Evolutionary conservation across 768 basidiomycete species (phyloP).

Genomic region (Epithele typhae): DNA sequence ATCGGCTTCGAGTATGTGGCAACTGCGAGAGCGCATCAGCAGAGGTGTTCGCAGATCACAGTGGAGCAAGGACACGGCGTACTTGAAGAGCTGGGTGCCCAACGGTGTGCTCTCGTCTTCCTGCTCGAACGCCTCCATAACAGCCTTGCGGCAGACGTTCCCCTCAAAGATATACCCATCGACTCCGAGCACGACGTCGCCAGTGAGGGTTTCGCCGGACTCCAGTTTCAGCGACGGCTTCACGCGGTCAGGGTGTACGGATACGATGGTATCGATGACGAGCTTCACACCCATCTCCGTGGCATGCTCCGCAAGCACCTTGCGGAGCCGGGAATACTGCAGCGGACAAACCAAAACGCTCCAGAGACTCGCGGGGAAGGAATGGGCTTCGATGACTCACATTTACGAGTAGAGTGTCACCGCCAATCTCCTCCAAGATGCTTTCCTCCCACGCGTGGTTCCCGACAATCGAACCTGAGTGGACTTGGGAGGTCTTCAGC

Average conservation of each 20-base stretch:
- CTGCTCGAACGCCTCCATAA: conserved; percentile 9
- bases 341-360: too few species aligned
- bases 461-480: conserved; percentile 41
- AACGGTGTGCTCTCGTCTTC: conserved; percentile 4
- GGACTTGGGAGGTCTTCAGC: conserved; percentile 26
- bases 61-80: too few species aligned
- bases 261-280: conserved; percentile 9
- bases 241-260: conserved; percentile 6
- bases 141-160: conserved; percentile 4
- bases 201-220: conserved; percentile 22
- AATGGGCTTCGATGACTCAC: conserved; percentile 36
- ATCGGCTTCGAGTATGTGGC: too few species aligned
- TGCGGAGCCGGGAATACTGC: conserved; percentile 26
- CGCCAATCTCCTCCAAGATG: conserved; percentile 43
- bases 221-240: conserved; percentile 23
- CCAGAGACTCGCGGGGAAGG: not conserved
- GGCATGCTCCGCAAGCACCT: conserved; percentile 23
- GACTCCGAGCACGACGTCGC: conserved; percentile 25
- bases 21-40: too few species aligned
- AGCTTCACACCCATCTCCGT: conserved; percentile 17
- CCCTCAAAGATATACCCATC: conserved; percentile 14
- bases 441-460: conserved; percentile 43
- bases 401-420: conserved; percentile 43
- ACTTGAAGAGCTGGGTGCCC: conserved; percentile 18
- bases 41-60: too few species aligned